phyloP scores from a whole-genome alignment of 1,139 yeast species.

The Fermentozyma sake region DNA sequence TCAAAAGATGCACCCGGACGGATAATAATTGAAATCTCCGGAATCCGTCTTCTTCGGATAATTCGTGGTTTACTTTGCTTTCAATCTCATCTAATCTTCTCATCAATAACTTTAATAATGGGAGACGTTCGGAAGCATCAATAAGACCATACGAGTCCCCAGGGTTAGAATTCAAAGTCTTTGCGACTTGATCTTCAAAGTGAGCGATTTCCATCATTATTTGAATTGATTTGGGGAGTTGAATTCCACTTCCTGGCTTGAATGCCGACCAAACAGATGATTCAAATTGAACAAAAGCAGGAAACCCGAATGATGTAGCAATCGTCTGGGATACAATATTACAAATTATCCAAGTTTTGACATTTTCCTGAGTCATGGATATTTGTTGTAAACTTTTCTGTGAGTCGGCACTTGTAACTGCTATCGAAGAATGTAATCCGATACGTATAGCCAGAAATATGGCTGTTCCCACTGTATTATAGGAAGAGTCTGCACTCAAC shows the following conservation, averaged over 20 bases:
- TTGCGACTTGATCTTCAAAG: constrained; percentile 81
- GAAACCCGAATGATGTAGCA: constrained; percentile 91
- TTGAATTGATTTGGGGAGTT: constrained; percentile 56
- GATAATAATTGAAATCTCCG: constrained; percentile 65
- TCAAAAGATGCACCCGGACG: constrained; percentile 71
- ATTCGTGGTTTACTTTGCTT: constrained; percentile 33
- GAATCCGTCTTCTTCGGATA: constrained; percentile 50
- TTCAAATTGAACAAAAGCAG: constrained; percentile 85
- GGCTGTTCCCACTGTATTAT: constrained; percentile 93
- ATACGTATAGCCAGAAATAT: constrained; percentile 86
- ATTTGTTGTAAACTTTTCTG: constrained; percentile 2
- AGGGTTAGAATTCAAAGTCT: constrained; percentile 69
- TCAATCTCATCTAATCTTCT: constrained; percentile 76
- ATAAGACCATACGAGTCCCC: constrained; percentile 63
- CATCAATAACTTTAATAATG: constrained; percentile 65
- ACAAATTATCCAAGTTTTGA: constrained; percentile 90
- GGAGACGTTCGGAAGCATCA: constrained; percentile 66
- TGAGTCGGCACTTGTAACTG: constrained; percentile 4
- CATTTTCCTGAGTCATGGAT: constrained; percentile 48
- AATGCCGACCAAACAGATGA: constrained; percentile 51
- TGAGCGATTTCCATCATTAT: constrained; percentile 80
- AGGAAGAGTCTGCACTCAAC: constrained; percentile 88
- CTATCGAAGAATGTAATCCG: constrained; percentile 72
- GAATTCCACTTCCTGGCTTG: constrained; percentile 17
- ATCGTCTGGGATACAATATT: constrained; percentile 85